Evolutionary conservation across 108 stramenopile species (phyloP), one percentile per base, ranked within the genome.

Genomic region (Asterionellopsis glacialis): DNA sequence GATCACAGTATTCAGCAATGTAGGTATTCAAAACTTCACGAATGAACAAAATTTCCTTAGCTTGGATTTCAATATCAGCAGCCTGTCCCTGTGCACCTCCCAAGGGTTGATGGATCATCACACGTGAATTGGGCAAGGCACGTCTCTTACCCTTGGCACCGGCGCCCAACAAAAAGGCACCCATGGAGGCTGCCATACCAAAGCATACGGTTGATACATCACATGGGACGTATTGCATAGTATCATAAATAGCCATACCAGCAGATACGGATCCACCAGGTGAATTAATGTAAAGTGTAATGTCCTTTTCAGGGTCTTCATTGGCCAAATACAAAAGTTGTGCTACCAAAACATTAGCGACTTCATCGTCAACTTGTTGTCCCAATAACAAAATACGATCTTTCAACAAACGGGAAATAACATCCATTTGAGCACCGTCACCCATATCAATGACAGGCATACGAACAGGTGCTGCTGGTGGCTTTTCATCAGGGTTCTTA

Each of bases 51-150:
- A 98, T 96, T 70, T 98, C 95, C 79, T 95, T 96, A 45, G 97
- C 97, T 51, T 98, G 95, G 63, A 98, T 96, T 67, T 98, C 95
- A 77, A 98, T 98, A 70, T 98, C 97, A 18, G 86, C 79, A 9
- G 97, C 97, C 64, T 91, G 90, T 12, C 97, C 97, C 65, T 95
- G 95, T 0, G 95, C 97, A 19, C 95, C 97, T 19, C 97, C 97
- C 51, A 98, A 67, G 41, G 97, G 97, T 70, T 98, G 97, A 77
- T 98, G 97, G 73, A 98, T 98, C 97, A 98, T 98, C 72, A 98
- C 95, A 13, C 97, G 81, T 9, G 95, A 73, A 66, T 97, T 97
- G 65, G 96, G 96, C 43, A 97, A 60, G 7, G 94, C 75, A 41
- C 84, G 70, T 26, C 96, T 67, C 70, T 97, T 97, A 9, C 96